Evolutionary conservation across 2,329 filamentous ascomycete genomes (phyloP), one percentile per base, ranked within the genome.

Genomic region (Botrytis sinoallii): DNA sequence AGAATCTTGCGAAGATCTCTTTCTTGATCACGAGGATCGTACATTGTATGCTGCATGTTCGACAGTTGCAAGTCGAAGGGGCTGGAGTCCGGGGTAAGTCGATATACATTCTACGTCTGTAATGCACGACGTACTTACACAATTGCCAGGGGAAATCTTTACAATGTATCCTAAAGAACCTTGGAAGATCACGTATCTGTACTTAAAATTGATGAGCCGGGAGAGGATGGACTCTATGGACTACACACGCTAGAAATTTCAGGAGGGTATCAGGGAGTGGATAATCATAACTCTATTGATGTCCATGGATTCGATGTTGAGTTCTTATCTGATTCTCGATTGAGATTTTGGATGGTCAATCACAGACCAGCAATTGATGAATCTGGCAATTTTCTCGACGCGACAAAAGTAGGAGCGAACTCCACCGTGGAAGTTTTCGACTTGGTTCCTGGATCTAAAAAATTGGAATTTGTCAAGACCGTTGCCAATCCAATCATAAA

Each of bases 391-490:
- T 69, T 78, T 18, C 77, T 83, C 5, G 79, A 83, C 75, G 77
- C 81, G 32, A 67, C 69, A 14, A 75, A 77, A 22, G 63, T 80
- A 25, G 82, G 82, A 10, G 81, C 79, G 25, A 83, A 83, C 70
- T 80, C 81, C 8, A 84, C 82, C 0, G 77, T 83, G 46, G 82
- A 83, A 61, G 75, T 81, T 2, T 83, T 83, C 65, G 76, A 80
- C n/a, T 77, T 81, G 8, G 74, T 74, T 25, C 70, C 75, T 12
- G 76, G 76, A 12, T 77, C 78, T 8, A 70, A 75, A 1, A 77
- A 57, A 5, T 78, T 83, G 76, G 73, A 76, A n/a, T 79, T 83
- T 73, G 76, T 82, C 10, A 79, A 80, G 61, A 83, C 82, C 0
- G 78, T 80, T 44, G 66, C 75, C 22, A 35, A 80, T 46, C 76